Evolutionary conservation across 352 stramenopile genomes (phyloP).

Genomic region (Globisporangium abappressorium): DNA sequence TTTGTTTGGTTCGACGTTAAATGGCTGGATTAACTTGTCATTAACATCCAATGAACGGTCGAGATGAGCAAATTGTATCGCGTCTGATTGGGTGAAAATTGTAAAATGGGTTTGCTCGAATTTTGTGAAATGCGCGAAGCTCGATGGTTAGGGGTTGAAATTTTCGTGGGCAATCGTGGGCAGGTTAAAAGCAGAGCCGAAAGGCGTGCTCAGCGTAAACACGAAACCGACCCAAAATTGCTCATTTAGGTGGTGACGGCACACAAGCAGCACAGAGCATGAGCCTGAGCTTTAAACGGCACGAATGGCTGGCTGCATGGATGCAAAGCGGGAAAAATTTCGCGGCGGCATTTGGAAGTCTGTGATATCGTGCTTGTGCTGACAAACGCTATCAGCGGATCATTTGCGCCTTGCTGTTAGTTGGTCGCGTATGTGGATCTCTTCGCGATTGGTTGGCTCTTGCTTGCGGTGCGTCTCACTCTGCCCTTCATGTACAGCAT

Average conservation of each 20-base stretch:
- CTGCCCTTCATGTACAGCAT: too few species aligned
- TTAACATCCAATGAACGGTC: neutral
- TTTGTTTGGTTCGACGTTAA: too few species aligned
- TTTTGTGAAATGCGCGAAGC: neutral
- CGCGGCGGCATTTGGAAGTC: neutral
- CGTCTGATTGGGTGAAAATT: neutral
- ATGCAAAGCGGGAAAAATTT: too few species aligned
- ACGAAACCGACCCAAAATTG: neutral
- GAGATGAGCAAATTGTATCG: neutral
- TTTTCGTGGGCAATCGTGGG: conserved; percentile 3
- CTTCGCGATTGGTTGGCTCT: too few species aligned
- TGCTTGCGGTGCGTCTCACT: too few species aligned
- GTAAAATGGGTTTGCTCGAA: neutral
- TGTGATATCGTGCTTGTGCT: neutral
- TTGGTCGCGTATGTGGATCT: too few species aligned
- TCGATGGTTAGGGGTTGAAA: conserved; percentile 4
- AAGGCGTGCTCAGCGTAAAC: neutral
- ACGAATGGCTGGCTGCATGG: too few species aligned
- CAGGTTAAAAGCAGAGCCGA: neutral
- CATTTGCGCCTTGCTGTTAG: neutral
- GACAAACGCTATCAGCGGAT: neutral
- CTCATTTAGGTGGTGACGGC: neutral
- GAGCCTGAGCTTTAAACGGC: too few species aligned
- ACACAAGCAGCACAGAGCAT: neutral
- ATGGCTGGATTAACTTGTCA: neutral